These are phyloP conservation scores for Arthrinium phaeospermum DNA, from an alignment of 2,329 filamentous ascomycete species.

Conservation along the genomic window DNA sequence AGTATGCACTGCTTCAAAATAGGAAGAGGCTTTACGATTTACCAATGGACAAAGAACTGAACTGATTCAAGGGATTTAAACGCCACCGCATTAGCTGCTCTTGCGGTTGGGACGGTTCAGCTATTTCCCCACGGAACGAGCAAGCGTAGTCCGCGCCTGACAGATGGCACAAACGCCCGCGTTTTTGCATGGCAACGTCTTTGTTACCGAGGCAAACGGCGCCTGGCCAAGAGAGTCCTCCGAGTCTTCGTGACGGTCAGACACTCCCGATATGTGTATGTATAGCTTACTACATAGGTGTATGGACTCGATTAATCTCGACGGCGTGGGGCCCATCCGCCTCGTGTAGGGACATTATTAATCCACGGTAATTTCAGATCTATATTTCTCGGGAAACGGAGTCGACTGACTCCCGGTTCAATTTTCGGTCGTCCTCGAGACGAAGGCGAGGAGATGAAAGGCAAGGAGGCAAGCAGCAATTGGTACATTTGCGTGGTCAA, in stretches of 20 bases:
- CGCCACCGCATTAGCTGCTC: background rate
- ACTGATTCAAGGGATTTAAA: background rate
- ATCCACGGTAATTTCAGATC: background rate
- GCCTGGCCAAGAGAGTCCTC: background rate
- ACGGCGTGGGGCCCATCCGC: background rate
- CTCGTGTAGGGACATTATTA: background rate
- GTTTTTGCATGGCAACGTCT: slow-evolving; percentile 2
- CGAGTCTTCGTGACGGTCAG: background rate
- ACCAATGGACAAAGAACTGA: background rate
- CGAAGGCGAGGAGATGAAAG: background rate
- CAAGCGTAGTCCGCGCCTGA: background rate
- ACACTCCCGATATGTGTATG: background rate
- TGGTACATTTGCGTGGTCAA: background rate
- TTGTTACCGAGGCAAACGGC: background rate
- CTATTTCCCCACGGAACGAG: background rate
- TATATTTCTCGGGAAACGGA: background rate
- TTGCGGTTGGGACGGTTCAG: background rate
- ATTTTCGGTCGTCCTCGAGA: background rate
- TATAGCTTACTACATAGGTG: background rate
- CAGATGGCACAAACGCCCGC: slow-evolving; percentile 2
- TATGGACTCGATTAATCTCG: background rate
- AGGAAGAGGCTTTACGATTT: background rate
- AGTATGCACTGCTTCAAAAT: too few relatives aligned
- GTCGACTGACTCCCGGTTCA: background rate
- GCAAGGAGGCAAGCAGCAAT: background rate